phyloP scores from a whole-genome alignment of 257 asterid species.

The Lithospermum erythrorhizon region DNA sequence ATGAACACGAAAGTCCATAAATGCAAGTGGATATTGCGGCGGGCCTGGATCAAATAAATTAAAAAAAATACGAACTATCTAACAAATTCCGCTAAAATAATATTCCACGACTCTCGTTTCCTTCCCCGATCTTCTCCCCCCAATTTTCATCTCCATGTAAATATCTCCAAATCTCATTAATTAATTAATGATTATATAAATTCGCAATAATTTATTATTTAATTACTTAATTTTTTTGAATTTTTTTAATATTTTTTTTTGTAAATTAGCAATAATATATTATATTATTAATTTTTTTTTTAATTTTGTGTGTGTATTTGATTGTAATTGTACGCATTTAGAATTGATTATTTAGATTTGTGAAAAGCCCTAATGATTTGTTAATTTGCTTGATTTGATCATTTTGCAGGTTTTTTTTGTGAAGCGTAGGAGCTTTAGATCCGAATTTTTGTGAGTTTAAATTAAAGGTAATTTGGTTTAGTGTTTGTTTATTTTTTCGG shows the following conservation, averaged over 20 bases:
- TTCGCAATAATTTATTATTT: neutral
- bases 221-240: too few species aligned
- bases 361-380: conserved; percentile 57
- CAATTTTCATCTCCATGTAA: conserved; percentile 18
- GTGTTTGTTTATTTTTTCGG: conserved; percentile 1
- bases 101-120: conserved; percentile 17
- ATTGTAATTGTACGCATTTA: conserved; percentile 9
- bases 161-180: conserved; percentile 1
- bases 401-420: conserved; percentile 26
- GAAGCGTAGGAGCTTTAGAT: conserved; percentile 38
- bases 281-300: too few species aligned
- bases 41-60: conserved; percentile 14
- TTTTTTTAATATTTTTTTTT: too few species aligned
- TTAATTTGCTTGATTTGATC: conserved; percentile 19
- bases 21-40: conserved; percentile 2
- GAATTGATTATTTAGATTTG: conserved; percentile 8
- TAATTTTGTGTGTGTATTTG: conserved; percentile 11
- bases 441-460: conserved; percentile 22
- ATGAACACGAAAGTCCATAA: too few species aligned
- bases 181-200: neutral
- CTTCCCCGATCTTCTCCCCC: conserved; percentile 27
- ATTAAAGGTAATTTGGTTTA: conserved; percentile 19
- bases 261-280: too few species aligned
- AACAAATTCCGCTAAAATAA: conserved; percentile 17
- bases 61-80: conserved; percentile 6